These are phyloP conservation scores for Sanguinoderma infundibulare DNA, from an alignment of 1,284 basidiomycete genomes.

Conservation along the genomic window DNA sequence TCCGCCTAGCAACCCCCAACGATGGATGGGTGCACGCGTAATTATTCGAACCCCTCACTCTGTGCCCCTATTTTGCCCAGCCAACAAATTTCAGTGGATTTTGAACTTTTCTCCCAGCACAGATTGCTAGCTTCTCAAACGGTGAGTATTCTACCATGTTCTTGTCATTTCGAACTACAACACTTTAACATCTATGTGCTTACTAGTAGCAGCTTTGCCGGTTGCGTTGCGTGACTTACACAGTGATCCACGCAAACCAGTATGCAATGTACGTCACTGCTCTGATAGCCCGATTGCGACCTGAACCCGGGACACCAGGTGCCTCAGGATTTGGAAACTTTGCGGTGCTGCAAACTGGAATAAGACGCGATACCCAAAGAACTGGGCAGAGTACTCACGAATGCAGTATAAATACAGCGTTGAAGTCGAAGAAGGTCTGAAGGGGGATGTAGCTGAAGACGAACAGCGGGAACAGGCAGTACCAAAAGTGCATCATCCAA, in stretches of 20 bases:
- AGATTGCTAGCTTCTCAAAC: too few relatives aligned
- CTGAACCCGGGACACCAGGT: constrained; percentile 67
- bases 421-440: constrained; percentile 84
- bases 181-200: too few relatives aligned
- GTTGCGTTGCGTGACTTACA: too few relatives aligned
- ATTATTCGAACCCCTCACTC: too few relatives aligned
- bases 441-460: constrained; percentile 72
- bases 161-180: too few relatives aligned
- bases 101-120: too few relatives aligned
- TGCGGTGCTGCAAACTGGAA: constrained; percentile 53
- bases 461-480: constrained; percentile 67
- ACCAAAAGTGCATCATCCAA: constrained; percentile 58
- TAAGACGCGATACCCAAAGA: constrained; percentile 17
- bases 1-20: too few relatives aligned
- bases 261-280: constrained; percentile 81
- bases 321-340: constrained; percentile 70
- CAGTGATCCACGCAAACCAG: constrained; percentile 75
- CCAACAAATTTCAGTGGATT: too few relatives aligned
- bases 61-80: too few relatives aligned
- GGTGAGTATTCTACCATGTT: too few relatives aligned
- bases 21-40: too few relatives aligned
- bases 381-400: constrained; percentile 56
- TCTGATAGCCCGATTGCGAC: constrained; percentile 76
- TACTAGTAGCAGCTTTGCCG: too few relatives aligned
- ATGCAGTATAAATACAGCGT: constrained; percentile 75